Evolutionary conservation across 202 grass and related monocot species (phyloP), one percentile per base, ranked within the genome.

Genomic region (Brachypodium distachyon): DNA sequence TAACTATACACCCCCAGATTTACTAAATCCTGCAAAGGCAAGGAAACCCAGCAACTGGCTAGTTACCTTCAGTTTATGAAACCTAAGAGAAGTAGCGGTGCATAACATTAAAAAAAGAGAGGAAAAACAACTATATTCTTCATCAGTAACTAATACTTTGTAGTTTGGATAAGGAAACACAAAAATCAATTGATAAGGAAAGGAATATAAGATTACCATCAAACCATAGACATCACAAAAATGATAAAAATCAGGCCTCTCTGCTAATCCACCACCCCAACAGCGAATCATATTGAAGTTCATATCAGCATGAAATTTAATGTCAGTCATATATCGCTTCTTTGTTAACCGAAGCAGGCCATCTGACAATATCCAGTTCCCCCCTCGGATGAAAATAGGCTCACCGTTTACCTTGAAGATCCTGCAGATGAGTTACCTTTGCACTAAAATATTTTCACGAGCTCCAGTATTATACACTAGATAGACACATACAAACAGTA

Each of bases 291-390:
- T 97, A 78, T 97, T 94, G 31, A 97, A 97, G 78, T 94, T 94
- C 95, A 97, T 97, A 74, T 94, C 91, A 61, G 91, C 84, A 3
- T 97, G 95, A 40, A 97, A 97, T 65, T 92, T 94, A 23, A 97
- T 97, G 67, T 97, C 95, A 1, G 87, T 81, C 89, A 92, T 94
- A 72, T 97, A 97, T 49, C 95, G 76, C 65, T 87, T 74, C 72
- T 94, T 94, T 82, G 95, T 83, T 72, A 97, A 79, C 34, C 89
- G 79, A 82, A 97, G 78, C 26, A 97, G 77, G 25, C 95, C 87
- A 94, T 97, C 95, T 49, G 95, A 97, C 67, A 94, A 72, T 92
- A 97, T 94, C 95, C 95, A 97, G 50, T 97, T 97, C 71, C 95
- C 95, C 47, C 95, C 95, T 86, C 95, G 82, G 40, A 97, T 90